Percentiles rank a stretch among this genome's conserved stretches.
Conservation (phyloP, 2,329 filamentous ascomycete species). For the Claviceps spartinae region DNA sequence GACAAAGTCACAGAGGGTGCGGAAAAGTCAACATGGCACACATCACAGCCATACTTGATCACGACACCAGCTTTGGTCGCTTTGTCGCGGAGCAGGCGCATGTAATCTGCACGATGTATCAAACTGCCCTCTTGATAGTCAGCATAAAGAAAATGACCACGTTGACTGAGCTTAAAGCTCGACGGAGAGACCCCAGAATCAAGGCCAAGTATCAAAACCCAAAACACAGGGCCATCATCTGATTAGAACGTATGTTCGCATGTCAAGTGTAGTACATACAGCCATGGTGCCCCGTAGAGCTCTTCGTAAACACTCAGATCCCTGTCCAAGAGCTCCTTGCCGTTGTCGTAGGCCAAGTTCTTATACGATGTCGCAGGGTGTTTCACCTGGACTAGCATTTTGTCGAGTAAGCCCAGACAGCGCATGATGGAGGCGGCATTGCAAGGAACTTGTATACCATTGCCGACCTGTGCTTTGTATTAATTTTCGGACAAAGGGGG, state of each 20-base stretch:
- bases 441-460: constrained; percentile 10
- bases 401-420: constrained; percentile 9
- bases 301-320: constrained; percentile 5
- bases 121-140: neutral
- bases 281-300: constrained; percentile 10
- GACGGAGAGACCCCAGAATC: neutral
- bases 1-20: constrained; percentile 3
- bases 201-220: neutral
- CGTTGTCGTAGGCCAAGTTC: constrained; percentile 1
- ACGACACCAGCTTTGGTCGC: constrained; percentile 4
- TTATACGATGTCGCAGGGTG: neutral
- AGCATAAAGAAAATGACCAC: neutral
- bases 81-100: constrained; percentile 7
- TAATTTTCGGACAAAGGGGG: neutral
- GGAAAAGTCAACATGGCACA: constrained; percentile 5
- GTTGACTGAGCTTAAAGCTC: neutral
- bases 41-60: constrained; percentile 4
- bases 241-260: too few species aligned
- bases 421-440: constrained; percentile 9
- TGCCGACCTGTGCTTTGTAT: constrained; percentile 4
- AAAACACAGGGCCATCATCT: neutral
- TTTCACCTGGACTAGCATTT: neutral
- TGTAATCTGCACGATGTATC: constrained; percentile 8
- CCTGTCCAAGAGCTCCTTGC: constrained; percentile 3
- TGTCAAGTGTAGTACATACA: constrained; percentile 6